Base-by-base conservation (phyloP, 2,329 filamentous ascomycete genomes). In the Coniochaeta hoffmannii region DNA sequence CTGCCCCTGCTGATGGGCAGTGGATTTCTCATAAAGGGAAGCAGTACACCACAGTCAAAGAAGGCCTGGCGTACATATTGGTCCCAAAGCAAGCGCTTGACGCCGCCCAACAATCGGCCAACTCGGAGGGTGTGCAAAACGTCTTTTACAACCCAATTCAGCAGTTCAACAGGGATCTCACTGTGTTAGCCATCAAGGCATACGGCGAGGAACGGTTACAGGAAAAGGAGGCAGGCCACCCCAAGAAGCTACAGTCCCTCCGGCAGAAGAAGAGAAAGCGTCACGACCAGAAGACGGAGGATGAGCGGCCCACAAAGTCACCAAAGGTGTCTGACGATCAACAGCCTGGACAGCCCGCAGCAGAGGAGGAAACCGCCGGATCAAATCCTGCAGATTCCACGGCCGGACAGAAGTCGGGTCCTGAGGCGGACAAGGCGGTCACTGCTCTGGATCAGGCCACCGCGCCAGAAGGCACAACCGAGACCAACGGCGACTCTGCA, bases 61-160 rank as follows among this genome's bases (percentile, higher is more conserved):
- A 85, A 60, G 81, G 81, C 0, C 76, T 78, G 50, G 81, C 78
- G n/a, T 76, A 75, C 31, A 83, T 85, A 46, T 67, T 82, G 44
- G 77, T 80, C 17, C 81, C 78, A 9, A 72, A 75, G 49, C 71
- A 72, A 7, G 68, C 71, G 22, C 58, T 62, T 14, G 63, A 62
- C 26, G 68, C 70, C 34, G 65, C 61, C 61, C 74, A 70, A 63
- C 69, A 71, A 56, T 68, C 68, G 7, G 15, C 6, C 14, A 80
- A 83, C 64, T 75, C 80, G 57, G 80, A 85, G 53, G 78, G 83
- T 62, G 77, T 84, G 36, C 81, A 86, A 62, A 88, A 93, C 64
- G 95, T 99, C 55, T 99, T 99, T 68, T 99, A 99, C 79, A 99
- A 99, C 64, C 93, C 94, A 0, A 97, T 99, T 55, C 94, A 99